Percentiles rank a stretch among this genome's conserved stretches.
Conservation (phyloP, 2,329 filamentous ascomycete genomes). For the Cercospora berteroae region DNA sequence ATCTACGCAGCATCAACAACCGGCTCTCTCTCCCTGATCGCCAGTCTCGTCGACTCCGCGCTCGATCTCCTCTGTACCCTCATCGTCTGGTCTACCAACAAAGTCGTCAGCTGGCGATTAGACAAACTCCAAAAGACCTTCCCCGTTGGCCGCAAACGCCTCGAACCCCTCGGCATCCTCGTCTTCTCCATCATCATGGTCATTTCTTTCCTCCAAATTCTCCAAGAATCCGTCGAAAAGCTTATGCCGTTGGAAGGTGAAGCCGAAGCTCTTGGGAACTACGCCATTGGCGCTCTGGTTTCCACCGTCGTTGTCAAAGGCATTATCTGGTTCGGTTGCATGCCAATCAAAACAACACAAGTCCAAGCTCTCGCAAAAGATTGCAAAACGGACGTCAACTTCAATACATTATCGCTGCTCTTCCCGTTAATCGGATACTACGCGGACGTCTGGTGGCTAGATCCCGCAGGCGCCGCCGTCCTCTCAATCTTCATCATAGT, state of each 20-base stretch:
- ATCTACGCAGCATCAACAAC: slow-evolving; percentile 56
- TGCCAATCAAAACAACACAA: slow-evolving; percentile 61
- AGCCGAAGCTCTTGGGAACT: slow-evolving; percentile 51
- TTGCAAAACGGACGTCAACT: slow-evolving; percentile 63
- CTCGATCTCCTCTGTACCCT: slow-evolving; percentile 60
- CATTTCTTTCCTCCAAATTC: slow-evolving; percentile 60
- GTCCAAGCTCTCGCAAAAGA: slow-evolving; percentile 64
- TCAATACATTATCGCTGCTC: slow-evolving; percentile 62
- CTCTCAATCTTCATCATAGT: slow-evolving; percentile 67
- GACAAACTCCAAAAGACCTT: slow-evolving; percentile 53
- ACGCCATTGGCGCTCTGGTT: slow-evolving; percentile 58
- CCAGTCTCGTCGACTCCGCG: slow-evolving; percentile 61
- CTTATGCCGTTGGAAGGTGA: slow-evolving; percentile 51
- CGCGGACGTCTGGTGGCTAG: slow-evolving; percentile 64
- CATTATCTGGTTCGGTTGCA: slow-evolving; percentile 59
- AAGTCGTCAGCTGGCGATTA: slow-evolving; percentile 58
- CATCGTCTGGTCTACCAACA: slow-evolving; percentile 62
- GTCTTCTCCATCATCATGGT: slow-evolving; percentile 65
- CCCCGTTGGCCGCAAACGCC: slow-evolving; percentile 56
- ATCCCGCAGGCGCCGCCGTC: slow-evolving; percentile 60
- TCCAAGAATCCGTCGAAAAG: slow-evolving; percentile 60
- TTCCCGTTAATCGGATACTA: slow-evolving; percentile 62
- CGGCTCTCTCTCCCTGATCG: slow-evolving; percentile 60
- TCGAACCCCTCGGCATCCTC: slow-evolving; percentile 62
- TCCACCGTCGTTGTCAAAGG: slow-evolving; percentile 60